Evolutionary conservation across 441 rosid species (phyloP), one percentile per base, ranked within the genome.

Genomic region (Pelargonium citronellum): DNA sequence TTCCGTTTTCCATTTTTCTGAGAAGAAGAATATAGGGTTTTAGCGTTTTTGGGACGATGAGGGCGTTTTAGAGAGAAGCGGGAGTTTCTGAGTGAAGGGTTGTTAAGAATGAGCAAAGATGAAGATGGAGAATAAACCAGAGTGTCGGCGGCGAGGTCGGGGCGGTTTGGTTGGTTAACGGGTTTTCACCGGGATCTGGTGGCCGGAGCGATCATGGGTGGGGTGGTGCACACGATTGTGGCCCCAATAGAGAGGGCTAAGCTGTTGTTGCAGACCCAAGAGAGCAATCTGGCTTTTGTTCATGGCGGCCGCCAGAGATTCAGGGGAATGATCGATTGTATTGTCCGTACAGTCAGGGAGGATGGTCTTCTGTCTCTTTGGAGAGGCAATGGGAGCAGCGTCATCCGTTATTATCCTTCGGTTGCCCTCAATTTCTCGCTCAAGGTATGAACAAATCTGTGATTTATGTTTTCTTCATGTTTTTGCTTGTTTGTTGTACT

Each of bases 381-480:
- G 99, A 85, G 99, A 78, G 99, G 99, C 78, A 94, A 94, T 75
- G 99, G 93, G 43, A 94, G 87, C 67, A 87, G 96, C 68, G 96
- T 94, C 22, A 87, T 94, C 62, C 90, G 97, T 27, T 86, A 94
- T 79, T 91, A 94, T 69, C 99, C 99, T 66, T 94, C 99, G 0
- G 99, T 91, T n/a, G 95, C 99, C 30, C 94, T 91, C 69, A 94
- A 94, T 82, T 94, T 94, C 83, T 94, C 99, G 13, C 95, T 94
- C 5, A 94, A 94, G 86, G 92, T 85, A 46, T 71, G 16, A 30
- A 30, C 37, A 30, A 30, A 30, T 30, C 37, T 30, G 37, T 4
- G 37, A 30, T 30, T 30, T 30, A 30, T 30, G 37, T 30, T 30
- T 30, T 30, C n/a, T 30, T 30, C 37, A 30, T 30, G 6, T 3